These are phyloP conservation scores for Astrocystis sublimbata DNA, from an alignment of 495 filamentous ascomycete genomes.

Conservation along the genomic window DNA sequence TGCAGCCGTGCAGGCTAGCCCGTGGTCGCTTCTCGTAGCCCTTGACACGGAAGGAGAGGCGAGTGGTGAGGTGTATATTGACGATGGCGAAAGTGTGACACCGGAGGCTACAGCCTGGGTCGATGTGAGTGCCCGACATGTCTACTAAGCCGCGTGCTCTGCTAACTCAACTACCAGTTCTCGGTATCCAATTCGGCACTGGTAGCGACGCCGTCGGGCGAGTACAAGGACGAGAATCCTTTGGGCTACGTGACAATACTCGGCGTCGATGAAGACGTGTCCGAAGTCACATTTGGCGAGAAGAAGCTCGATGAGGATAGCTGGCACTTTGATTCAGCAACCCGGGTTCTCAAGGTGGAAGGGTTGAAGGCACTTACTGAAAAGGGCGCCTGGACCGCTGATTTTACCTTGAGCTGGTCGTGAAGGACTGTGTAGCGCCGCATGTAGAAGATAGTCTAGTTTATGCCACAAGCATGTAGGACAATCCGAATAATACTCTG, in stretches of 20 bases:
- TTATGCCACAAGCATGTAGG: background rate
- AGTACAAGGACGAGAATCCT: slow-evolving; percentile 60
- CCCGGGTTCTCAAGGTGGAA: slow-evolving; percentile 50
- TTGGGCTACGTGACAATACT: slow-evolving; percentile 68
- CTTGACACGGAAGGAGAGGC: slow-evolving; percentile 60
- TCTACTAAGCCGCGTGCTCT: background rate
- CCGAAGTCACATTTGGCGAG: slow-evolving; percentile 55
- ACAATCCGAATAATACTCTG: background rate
- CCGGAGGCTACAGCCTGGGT: slow-evolving; percentile 61
- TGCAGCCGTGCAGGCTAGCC: slow-evolving; percentile 60
- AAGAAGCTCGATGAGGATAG: slow-evolving; percentile 35
- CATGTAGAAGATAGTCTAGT: too few species aligned
- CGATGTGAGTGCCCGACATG: slow-evolving; percentile 40
- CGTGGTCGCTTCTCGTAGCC: slow-evolving; percentile 70
- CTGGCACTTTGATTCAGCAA: slow-evolving; percentile 53
- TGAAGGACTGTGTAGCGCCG: slow-evolving; percentile 1
- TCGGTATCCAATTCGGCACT: slow-evolving; percentile 47
- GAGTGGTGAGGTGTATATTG: slow-evolving; percentile 70
- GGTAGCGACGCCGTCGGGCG: slow-evolving; percentile 49
- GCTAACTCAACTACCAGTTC: slow-evolving; percentile 44
- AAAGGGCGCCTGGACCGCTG: slow-evolving; percentile 55
- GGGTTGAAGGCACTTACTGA: slow-evolving; percentile 51
- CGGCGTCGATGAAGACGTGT: slow-evolving; percentile 52
- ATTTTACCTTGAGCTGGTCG: slow-evolving; percentile 63
- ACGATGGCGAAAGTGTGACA: slow-evolving; percentile 75